These are phyloP conservation scores for Moesziomyces globuligerus DNA, from an alignment of 1,284 basidiomycete species.

Conservation along the genomic window DNA sequence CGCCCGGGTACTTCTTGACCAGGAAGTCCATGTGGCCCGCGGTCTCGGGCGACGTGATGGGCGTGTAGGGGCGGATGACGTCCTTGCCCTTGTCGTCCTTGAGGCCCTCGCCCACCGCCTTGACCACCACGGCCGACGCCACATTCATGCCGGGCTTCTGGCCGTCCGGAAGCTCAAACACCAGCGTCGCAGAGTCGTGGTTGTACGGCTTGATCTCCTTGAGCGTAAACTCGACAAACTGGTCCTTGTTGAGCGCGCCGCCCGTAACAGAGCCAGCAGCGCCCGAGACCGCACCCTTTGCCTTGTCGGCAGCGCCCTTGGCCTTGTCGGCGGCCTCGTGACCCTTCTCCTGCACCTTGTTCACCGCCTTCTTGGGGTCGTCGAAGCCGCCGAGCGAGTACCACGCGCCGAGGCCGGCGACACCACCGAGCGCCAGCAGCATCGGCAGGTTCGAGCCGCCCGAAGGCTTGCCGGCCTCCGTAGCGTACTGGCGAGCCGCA, in stretches of 20 bases:
- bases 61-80: slow-evolving; percentile 76
- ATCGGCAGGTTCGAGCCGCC: slow-evolving; percentile 58
- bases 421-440: slow-evolving; percentile 58
- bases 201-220: slow-evolving; percentile 88
- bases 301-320: slow-evolving; percentile 32
- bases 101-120: slow-evolving; percentile 69
- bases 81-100: slow-evolving; percentile 84
- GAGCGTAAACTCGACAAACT: slow-evolving; percentile 82
- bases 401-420: slow-evolving; percentile 64
- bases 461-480: slow-evolving; percentile 45
- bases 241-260: slow-evolving; percentile 70
- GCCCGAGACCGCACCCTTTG: slow-evolving; percentile 28
- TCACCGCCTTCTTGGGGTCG: slow-evolving; percentile 47
- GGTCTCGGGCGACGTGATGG: slow-evolving; percentile 58
- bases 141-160: slow-evolving; percentile 81
- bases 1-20: slow-evolving; percentile 75
- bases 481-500: slow-evolving; percentile 38
- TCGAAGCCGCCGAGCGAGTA: slow-evolving; percentile 60
- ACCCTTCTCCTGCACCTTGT: slow-evolving; percentile 48
- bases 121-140: slow-evolving; percentile 72
- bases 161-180: slow-evolving; percentile 85
- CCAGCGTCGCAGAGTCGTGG: slow-evolving; percentile 86
- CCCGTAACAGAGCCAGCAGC: no score
- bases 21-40: slow-evolving; percentile 72
- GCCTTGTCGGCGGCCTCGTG: slow-evolving; percentile 42